Percentiles rank a stretch among this genome's conserved stretches.
These are phyloP conservation scores for Nigrospora oryzae DNA, from an alignment of 2,329 filamentous ascomycete species.

Conservation along the genomic window DNA sequence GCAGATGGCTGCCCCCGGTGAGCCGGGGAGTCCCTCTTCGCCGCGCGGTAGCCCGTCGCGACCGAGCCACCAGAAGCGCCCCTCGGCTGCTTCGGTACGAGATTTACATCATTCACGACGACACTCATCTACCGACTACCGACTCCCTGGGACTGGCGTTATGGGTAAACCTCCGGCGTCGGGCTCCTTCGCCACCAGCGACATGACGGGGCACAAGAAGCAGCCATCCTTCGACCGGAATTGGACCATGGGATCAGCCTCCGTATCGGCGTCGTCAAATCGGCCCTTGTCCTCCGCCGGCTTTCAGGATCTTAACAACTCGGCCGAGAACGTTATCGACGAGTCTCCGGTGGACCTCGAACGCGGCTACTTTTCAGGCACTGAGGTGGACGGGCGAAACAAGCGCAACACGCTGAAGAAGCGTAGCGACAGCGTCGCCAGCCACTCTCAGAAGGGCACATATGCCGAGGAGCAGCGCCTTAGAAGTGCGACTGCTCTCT, in stretches of 20 bases:
- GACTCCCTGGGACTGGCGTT: slow-evolving; percentile 25
- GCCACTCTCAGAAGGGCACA: slow-evolving; percentile 64
- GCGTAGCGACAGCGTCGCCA: slow-evolving; percentile 47
- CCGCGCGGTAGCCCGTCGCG: slow-evolving; percentile 40
- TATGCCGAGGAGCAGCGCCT: slow-evolving; percentile 67
- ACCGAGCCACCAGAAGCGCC: slow-evolving; percentile 45
- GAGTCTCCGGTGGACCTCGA: slow-evolving; percentile 59
- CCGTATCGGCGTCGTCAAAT: slow-evolving; percentile 29
- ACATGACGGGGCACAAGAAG: slow-evolving; percentile 45
- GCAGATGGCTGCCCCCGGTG: slow-evolving; percentile 43
- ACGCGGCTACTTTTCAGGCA: slow-evolving; percentile 87
- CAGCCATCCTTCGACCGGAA: slow-evolving; percentile 63
- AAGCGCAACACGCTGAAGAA: slow-evolving; percentile 76
- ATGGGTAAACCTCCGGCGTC: slow-evolving; percentile 25
- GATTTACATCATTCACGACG: slow-evolving; percentile 77
- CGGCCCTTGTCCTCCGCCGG: slow-evolving; percentile 47
- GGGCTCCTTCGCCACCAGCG: slow-evolving; percentile 31
- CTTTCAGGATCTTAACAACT: slow-evolving; percentile 33
- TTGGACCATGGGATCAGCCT: slow-evolving; percentile 52
- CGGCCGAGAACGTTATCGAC: slow-evolving; percentile 26
- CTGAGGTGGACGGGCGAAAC: slow-evolving; percentile 64
- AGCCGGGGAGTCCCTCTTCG: slow-evolving; percentile 31
- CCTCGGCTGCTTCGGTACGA: slow-evolving; percentile 75
- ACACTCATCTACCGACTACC: slow-evolving; percentile 79
- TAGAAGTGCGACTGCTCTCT: slow-evolving; percentile 56